phyloP scores from a whole-genome alignment of 2,329 filamentous ascomycete species.

The Colletotrichum spinosum region DNA sequence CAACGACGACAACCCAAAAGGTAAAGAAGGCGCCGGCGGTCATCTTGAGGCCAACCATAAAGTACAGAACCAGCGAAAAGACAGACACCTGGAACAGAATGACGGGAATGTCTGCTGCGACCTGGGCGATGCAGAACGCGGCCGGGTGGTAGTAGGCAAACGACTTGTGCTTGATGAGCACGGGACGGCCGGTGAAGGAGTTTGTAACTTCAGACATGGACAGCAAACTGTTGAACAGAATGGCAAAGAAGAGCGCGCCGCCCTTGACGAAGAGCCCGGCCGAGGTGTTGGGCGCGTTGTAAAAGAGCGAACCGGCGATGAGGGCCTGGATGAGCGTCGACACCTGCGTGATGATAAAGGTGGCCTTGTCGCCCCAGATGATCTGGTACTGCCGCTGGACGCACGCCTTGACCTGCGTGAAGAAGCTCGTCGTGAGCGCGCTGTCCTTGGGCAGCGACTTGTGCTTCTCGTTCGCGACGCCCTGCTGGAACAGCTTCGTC shows the following conservation, averaged over 20 bases:
- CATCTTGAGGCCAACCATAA: constrained; percentile 68
- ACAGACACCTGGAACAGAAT: constrained; percentile 67
- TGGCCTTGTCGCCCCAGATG: constrained; percentile 72
- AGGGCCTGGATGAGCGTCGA: constrained; percentile 69
- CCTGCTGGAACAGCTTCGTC: constrained; percentile 65
- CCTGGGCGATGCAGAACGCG: constrained; percentile 68
- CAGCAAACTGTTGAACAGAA: constrained; percentile 71
- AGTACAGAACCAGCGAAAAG: constrained; percentile 72
- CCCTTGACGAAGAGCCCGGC: constrained; percentile 72
- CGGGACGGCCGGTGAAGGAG: constrained; percentile 69
- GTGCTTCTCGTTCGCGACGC: constrained; percentile 65
- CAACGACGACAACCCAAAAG: constrained; percentile 66
- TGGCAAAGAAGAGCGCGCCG: constrained; percentile 72
- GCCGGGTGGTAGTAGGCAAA: constrained; percentile 70
- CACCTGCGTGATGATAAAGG: constrained; percentile 71
- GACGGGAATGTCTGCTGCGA: constrained; percentile 66
- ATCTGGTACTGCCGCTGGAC: constrained; percentile 73
- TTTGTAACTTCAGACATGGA: constrained; percentile 75
- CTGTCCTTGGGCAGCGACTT: constrained; percentile 64
- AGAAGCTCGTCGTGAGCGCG: constrained; percentile 66
- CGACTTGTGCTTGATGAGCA: constrained; percentile 68
- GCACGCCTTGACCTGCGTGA: constrained; percentile 66
- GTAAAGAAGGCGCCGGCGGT: constrained; percentile 70
- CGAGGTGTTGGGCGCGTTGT: constrained; percentile 68
- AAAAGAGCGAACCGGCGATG: constrained; percentile 75